Conservation (phyloP, 345 rosid genomes). For the Citrus maxima region DNA sequence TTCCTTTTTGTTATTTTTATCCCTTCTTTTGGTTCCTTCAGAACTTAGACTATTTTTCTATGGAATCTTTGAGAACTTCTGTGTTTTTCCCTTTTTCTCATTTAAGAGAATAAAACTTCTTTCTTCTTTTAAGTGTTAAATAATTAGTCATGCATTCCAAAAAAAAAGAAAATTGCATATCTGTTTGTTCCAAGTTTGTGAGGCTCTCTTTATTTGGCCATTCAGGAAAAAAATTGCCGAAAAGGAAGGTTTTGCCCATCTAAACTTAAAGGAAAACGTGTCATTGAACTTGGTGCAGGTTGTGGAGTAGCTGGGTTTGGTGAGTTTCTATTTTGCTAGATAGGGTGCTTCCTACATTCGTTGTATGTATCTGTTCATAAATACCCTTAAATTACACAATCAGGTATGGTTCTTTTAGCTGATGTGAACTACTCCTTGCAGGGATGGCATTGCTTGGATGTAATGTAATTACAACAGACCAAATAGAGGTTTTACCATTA, state of each 20-base stretch:
- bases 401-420: conserved; percentile 1
- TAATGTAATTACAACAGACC: conserved; percentile 81
- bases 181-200: not conserved
- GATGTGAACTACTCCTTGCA: conserved; percentile 26
- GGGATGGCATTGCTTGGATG: conserved; percentile 95
- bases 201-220: conserved; percentile 3
- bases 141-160: not conserved
- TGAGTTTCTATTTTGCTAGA: conserved; percentile 33
- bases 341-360: not conserved
- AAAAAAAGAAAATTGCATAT: not conserved
- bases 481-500: conserved; percentile 71
- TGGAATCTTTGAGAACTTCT: not conserved
- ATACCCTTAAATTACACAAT: conserved; percentile 2
- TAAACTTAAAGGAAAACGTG: conserved; percentile 89
- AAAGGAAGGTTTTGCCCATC: conserved; percentile 79
- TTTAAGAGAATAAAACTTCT: not conserved
- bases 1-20: not conserved
- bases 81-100: not conserved
- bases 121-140: conserved; percentile 7
- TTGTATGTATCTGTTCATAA: not conserved
- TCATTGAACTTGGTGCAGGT: conserved; percentile 92
- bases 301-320: conserved; percentile 98
- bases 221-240: conserved; percentile 83
- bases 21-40: not conserved
- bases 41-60: not conserved